Percentiles rank a stretch among this genome's conserved stretches.
phyloP scores from a whole-genome alignment of 2,329 filamentous ascomycete species.

The Pseudocercospora fijiensis region DNA sequence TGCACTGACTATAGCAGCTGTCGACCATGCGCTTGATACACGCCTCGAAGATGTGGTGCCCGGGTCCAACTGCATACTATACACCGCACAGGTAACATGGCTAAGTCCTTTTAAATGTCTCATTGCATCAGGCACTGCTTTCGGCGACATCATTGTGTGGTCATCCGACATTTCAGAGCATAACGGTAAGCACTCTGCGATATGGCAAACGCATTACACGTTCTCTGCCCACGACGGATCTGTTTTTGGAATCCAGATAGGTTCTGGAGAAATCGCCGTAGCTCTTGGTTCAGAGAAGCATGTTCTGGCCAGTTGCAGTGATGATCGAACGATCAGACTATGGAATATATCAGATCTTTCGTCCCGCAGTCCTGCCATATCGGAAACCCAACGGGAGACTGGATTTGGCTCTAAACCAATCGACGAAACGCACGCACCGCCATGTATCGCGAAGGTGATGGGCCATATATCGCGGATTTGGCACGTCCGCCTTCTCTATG shows the following conservation, averaged over 20 bases:
- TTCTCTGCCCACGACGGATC: slow-evolving; percentile 82
- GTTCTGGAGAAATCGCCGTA: slow-evolving; percentile 48
- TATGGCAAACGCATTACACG: slow-evolving; percentile 52
- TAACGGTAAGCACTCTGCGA: slow-evolving; percentile 21
- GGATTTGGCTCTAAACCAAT: slow-evolving; percentile 43
- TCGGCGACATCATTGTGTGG: slow-evolving; percentile 93
- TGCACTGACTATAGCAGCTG: slow-evolving; percentile 56
- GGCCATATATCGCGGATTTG: slow-evolving; percentile 89
- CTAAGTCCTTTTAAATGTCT: slow-evolving; percentile 59
- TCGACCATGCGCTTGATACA: neutral
- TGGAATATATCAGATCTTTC: slow-evolving; percentile 73
- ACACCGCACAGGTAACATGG: slow-evolving; percentile 74
- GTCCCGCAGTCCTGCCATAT: slow-evolving; percentile 22
- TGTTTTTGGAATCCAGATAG: slow-evolving; percentile 85
- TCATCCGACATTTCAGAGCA: slow-evolving; percentile 53
- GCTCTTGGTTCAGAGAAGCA: slow-evolving; percentile 45
- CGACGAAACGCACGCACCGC: slow-evolving; percentile 43
- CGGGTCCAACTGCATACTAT: slow-evolving; percentile 79
- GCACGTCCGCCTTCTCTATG: slow-evolving; percentile 66
- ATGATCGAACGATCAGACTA: slow-evolving; percentile 83
- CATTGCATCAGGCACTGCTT: slow-evolving; percentile 85
- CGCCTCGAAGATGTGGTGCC: slow-evolving; percentile 46
- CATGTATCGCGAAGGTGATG: slow-evolving; percentile 68
- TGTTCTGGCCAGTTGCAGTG: slow-evolving; percentile 87
- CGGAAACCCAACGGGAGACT: slow-evolving; percentile 42